Evolutionary conservation across 2,329 filamentous ascomycete species (phyloP).

Genomic region (Ophiostoma novo-ulmi): DNA sequence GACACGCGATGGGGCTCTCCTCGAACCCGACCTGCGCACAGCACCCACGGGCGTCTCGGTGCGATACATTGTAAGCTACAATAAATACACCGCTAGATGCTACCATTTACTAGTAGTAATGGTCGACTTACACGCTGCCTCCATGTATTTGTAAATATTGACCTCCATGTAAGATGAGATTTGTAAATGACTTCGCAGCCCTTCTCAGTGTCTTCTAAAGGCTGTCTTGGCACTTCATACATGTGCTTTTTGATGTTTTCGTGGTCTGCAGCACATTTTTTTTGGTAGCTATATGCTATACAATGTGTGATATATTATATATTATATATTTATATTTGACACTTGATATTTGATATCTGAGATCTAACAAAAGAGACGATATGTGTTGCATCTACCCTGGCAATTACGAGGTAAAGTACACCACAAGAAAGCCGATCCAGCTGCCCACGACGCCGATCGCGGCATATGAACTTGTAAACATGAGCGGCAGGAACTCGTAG

Average conservation of each 20-base stretch:
- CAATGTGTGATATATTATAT: too few relatives aligned
- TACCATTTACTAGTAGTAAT: background rate
- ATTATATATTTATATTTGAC: background rate
- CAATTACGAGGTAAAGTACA: constrained; percentile 65
- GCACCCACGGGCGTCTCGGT: background rate
- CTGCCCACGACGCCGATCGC: constrained; percentile 93
- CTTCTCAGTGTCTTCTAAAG: background rate
- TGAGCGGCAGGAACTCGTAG: constrained; percentile 87
- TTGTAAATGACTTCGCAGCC: background rate
- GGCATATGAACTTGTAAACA: constrained; percentile 94
- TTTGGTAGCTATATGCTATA: too few relatives aligned
- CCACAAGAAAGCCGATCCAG: constrained; percentile 89
- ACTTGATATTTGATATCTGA: background rate
- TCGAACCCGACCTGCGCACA: background rate
- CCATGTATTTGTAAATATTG: background rate
- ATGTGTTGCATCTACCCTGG: background rate
- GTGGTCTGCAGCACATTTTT: too few relatives aligned
- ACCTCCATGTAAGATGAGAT: background rate
- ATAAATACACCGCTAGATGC: too few relatives aligned
- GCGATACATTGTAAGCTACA: background rate
- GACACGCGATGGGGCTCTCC: constrained; percentile 4
- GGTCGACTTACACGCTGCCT: background rate
- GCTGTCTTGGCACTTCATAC: background rate
- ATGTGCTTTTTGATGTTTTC: background rate
- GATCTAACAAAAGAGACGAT: background rate